Base-by-base conservation (phyloP, 2,329 filamentous ascomycete species). In the Plectosphaerella sp. region DNA sequence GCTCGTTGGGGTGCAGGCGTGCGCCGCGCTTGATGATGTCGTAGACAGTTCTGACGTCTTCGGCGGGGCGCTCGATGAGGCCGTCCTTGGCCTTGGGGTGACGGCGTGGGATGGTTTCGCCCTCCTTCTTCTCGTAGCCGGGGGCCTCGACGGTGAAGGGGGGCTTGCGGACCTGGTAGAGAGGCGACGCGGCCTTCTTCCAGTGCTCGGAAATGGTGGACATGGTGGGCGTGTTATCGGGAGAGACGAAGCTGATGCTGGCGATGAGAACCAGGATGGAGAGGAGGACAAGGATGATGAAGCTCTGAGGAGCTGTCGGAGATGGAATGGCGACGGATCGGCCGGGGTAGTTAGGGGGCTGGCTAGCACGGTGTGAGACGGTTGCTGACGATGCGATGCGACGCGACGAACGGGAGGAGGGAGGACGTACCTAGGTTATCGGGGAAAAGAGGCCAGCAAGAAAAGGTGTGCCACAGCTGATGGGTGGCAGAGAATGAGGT, bases 101-200 rank as follows among this genome's bases (percentile, higher is more conserved):
- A 54, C 91, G 83, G 61, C 89, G 87, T 39, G 91, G 91, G 58
- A 91, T 85, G 48, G 91, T 93, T 76, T 96, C 91, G 73, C 91
- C 91, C 6, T 86, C 77, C 55, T 88, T 79, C 60, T 86, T 84
- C 64, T 84, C 72, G 58, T 76, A 82, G 62, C 85, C 88, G 15
- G 87, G 75, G 11, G 80, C 83, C 62, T 94, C 88, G 63, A 91
- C 74, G 52, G 87, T 86, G 75, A 86, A 93, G 14, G 90, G 89
- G 35, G 84, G 80, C 68, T 84, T 83, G 71, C 87, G 85, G 62
- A 80, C 74, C 70, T 81, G 80, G 62, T 76, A 71, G 56, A 83
- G 65, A 56, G 80, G 80, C 64, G 77, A 71, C 25, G 75, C 67
- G 58, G 75, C 75, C 61, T 62, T 62, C 51, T 61, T 72, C 67